Evolutionary conservation across 1,284 basidiomycete genomes (phyloP).

Genomic region (Cryptococcus sp.): DNA sequence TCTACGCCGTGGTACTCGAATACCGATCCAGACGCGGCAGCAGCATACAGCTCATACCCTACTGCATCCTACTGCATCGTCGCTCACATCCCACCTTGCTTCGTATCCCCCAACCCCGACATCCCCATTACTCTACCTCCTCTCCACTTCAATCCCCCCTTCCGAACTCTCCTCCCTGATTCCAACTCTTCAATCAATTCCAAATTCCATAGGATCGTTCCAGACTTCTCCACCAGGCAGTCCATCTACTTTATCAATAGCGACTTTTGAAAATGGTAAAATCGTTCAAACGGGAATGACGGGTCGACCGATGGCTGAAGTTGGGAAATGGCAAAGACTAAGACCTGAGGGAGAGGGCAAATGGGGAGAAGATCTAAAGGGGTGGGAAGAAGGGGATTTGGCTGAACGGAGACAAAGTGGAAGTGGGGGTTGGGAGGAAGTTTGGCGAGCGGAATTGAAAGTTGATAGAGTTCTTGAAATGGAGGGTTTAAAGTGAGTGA

Average conservation of each 20-base stretch:
- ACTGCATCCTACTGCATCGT: conserved; percentile 22
- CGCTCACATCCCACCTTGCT: conserved; percentile 11
- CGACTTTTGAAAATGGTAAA: conserved; percentile 20
- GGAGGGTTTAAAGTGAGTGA: conserved; percentile 20
- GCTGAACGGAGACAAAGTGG: conserved; percentile 16
- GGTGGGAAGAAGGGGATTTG: conserved; percentile 24
- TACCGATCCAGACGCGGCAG: neutral
- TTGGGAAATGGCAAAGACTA: conserved; percentile 39
- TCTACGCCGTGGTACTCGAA: neutral
- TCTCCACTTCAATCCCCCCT: conserved; percentile 29
- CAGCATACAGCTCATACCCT: conserved; percentile 20
- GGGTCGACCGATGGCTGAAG: conserved; percentile 33
- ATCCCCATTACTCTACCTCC: conserved; percentile 23
- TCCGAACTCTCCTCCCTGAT: conserved; percentile 19
- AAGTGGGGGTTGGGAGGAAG: conserved; percentile 22
- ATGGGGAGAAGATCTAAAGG: conserved; percentile 32
- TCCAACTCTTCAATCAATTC: conserved; percentile 2
- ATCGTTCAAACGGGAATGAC: conserved; percentile 18
- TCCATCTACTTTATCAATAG: conserved; percentile 28
- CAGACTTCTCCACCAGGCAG: conserved; percentile 13
- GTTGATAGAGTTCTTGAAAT: conserved; percentile 19
- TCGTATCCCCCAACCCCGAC: conserved; percentile 1
- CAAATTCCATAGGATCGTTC: conserved; percentile 31
- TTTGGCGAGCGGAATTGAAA: conserved; percentile 18
- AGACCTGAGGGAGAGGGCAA: conserved; percentile 4